Conservation (phyloP, 2,329 filamentous ascomycete species). For the Cladosporium sp. region DNA sequence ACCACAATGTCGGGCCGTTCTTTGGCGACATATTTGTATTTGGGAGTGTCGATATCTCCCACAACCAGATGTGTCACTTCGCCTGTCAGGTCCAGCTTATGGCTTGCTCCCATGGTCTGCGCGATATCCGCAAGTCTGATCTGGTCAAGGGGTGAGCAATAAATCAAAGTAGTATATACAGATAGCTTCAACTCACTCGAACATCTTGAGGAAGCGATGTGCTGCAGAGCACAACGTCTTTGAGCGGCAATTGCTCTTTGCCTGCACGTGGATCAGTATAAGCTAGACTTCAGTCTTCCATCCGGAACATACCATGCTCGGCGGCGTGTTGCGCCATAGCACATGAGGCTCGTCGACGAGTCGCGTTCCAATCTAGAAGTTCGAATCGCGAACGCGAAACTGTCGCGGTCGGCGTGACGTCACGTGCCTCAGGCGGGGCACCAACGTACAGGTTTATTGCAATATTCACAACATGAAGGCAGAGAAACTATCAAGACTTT, state of each 20-base stretch:
- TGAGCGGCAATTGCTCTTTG: slow-evolving; percentile 19
- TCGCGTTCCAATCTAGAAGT: too few species aligned
- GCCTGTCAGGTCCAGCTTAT: slow-evolving; percentile 89
- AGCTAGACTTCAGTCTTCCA: background rate
- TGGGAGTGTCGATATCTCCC: slow-evolving; percentile 80
- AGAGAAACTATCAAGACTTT: too few species aligned
- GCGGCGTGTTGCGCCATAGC: background rate
- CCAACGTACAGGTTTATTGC: too few species aligned
- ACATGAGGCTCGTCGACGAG: background rate
- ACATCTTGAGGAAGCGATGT: slow-evolving; percentile 29
- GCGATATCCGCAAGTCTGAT: slow-evolving; percentile 50
- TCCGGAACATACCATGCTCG: background rate
- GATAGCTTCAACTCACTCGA: slow-evolving; percentile 21
- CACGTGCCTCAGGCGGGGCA: too few species aligned
- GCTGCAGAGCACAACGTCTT: slow-evolving; percentile 28
- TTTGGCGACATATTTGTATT: slow-evolving; percentile 91
- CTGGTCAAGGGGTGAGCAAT: slow-evolving; percentile 13
- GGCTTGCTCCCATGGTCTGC: slow-evolving; percentile 73
- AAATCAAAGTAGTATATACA: background rate
- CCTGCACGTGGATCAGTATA: background rate
- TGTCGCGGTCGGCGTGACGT: too few species aligned
- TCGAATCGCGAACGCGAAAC: too few species aligned
- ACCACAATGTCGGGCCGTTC: slow-evolving; percentile 80
- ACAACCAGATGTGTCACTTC: slow-evolving; percentile 93
- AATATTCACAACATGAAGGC: too few species aligned